A percentile compares a stretch with the other conserved stretches of the same genome.
Conservation (phyloP, 2,329 filamentous ascomycete genomes). For the Pseudocercospora fijiensis region DNA sequence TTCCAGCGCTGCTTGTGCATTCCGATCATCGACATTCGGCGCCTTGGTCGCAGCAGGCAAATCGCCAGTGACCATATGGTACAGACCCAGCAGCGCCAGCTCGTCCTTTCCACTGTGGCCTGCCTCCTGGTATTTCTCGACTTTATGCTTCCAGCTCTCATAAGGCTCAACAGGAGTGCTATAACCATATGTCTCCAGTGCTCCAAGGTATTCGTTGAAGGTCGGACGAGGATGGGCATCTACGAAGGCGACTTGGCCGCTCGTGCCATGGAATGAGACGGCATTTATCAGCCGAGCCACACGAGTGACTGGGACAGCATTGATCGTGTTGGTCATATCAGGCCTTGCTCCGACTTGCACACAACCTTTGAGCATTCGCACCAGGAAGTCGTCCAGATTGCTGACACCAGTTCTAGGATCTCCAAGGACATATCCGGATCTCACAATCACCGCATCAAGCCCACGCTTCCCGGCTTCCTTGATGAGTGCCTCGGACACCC, state of each 20-base stretch:
- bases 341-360: conserved; percentile 74
- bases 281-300: conserved; percentile 80
- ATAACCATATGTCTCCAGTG: conserved; percentile 72
- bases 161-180: conserved; percentile 66
- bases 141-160: conserved; percentile 63
- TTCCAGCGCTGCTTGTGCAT: conserved; percentile 64
- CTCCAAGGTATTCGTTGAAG: conserved; percentile 73
- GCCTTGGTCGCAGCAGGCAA: conserved; percentile 69
- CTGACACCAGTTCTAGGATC: conserved; percentile 67
- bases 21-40: conserved; percentile 71
- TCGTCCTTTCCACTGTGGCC: conserved; percentile 61
- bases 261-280: conserved; percentile 59
- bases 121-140: conserved; percentile 67
- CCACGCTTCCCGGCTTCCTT: conserved; percentile 76
- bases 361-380: conserved; percentile 83
- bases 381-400: conserved; percentile 86
- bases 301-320: conserved; percentile 82
- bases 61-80: conserved; percentile 69
- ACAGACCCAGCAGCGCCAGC: conserved; percentile 71
- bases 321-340: conserved; percentile 80
- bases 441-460: conserved; percentile 70
- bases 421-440: conserved; percentile 83
- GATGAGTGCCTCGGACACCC: conserved; percentile 71
- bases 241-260: conserved; percentile 64
- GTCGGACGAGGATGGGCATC: conserved; percentile 75